phyloP scores from a whole-genome alignment of 495 filamentous ascomycete genomes.

The Cudoniella acicularis region DNA sequence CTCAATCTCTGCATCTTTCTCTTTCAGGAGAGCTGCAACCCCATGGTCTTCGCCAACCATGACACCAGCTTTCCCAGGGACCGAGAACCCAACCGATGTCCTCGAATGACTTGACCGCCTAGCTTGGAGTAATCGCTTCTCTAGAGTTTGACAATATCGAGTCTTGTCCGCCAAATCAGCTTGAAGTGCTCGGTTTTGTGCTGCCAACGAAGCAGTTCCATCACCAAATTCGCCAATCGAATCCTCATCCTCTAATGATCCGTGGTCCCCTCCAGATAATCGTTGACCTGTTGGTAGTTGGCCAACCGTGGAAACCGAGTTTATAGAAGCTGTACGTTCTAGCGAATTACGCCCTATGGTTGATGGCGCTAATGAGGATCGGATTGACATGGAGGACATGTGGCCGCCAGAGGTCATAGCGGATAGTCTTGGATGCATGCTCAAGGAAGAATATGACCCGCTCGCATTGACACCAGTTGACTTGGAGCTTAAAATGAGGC shows the following conservation, averaged over 20 bases:
- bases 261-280: slow-evolving; percentile 35
- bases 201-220: slow-evolving; percentile 73
- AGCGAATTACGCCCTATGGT: slow-evolving; percentile 53
- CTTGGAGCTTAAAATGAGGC: slow-evolving; percentile 91
- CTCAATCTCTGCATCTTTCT: slow-evolving; percentile 91
- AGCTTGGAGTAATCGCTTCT: slow-evolving; percentile 88
- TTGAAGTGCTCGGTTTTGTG: slow-evolving; percentile 83
- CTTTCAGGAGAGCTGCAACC: slow-evolving; percentile 63
- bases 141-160: slow-evolving; percentile 89
- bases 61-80: slow-evolving; percentile 49
- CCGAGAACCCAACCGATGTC: slow-evolving; percentile 65
- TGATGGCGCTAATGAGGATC: slow-evolving; percentile 74
- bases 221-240: slow-evolving; percentile 79
- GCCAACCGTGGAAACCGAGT: slow-evolving; percentile 59
- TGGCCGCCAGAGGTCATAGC: slow-evolving; percentile 41
- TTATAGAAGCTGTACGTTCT: slow-evolving; percentile 62
- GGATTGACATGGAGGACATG: slow-evolving; percentile 49
- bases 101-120: slow-evolving; percentile 85
- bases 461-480: slow-evolving; percentile 86
- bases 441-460: slow-evolving; percentile 67
- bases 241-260: slow-evolving; percentile 62
- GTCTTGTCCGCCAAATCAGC: slow-evolving; percentile 94
- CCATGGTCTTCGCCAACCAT: slow-evolving; percentile 66
- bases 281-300: slow-evolving; percentile 32
- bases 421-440: slow-evolving; percentile 63